Evolutionary conservation across 441 rosid species (phyloP), one percentile per base, ranked within the genome.

Genomic region (Eutrema salsugineum): DNA sequence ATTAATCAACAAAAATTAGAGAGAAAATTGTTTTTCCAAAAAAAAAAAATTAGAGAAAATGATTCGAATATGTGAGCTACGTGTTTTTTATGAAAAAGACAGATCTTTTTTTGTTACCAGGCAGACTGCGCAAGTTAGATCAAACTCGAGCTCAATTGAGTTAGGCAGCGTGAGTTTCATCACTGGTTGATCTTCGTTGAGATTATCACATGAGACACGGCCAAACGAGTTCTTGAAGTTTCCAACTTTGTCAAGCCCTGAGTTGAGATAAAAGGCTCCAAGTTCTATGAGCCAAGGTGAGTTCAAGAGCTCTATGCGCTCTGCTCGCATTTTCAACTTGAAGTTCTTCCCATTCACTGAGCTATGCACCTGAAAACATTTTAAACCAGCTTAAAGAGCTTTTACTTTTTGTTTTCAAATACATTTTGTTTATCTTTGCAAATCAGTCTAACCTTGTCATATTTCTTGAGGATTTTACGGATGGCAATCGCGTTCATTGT

Each of bases 271-370:
- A 73, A 94, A 88, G 24, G 94, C 99, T 69, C 97, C 99, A 74
- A 94, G 77, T 75, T 94, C 99, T 64, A 94, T 83, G 36, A 94
- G 81, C 99, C 97, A 94, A 59, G 99, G 99, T 14, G 91, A 91
- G 42, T 88, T 95, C 82, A 94, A 75, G 22, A 91, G 88, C 84
- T 94, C 97, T 36, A 85, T 81, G 46, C 91, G 97, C 65, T 88
- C 91, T 0, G 92, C 90, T 71, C 87, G 80, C 95, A 94, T 53
- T 84, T 88, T 91, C 79, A 86, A 81, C 64, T 83, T 91, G 74
- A 94, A 91, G 24, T 87, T 86, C 78, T 80, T 87, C 59, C 99
- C 97, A 75, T 77, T 88, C 6, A 51, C 90, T 56, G 99, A 91
- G 70, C 94, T 64, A 82, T 94, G 99, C 44, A 94, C 82, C 97